Evolutionary conservation across 257 asterid genomes (phyloP), one percentile per base, ranked within the genome.

Genomic region (Ilex asprella): DNA sequence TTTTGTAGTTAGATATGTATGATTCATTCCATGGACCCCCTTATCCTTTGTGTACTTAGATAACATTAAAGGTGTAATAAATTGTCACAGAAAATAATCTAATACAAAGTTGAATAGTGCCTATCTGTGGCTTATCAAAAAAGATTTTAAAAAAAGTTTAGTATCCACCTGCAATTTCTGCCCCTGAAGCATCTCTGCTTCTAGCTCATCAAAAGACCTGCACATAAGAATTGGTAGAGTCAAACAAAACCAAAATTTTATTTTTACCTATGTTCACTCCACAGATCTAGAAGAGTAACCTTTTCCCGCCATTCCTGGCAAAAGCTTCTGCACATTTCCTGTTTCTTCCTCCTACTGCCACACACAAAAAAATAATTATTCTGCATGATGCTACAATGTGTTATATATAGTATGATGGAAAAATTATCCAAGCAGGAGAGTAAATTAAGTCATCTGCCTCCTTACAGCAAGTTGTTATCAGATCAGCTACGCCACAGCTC

Each of bases 401-500:
- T 11, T 46, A 10, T 10, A 2, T 16, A 21, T 31, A 21, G 27
- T 21, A 21, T 1, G 46, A 39, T 12, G 12, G 11, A 31, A 14
- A 12, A 31, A 50, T 9, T 10, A 54, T 12, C 31, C 41, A 64
- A 44, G 16, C 39, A 44, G 30, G 57, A 29, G 10, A 8, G 53
- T 29, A 56, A 44, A 31, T 30, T 58, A 63, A 30, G 21, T 2
- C 29, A n/a, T 55, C 64, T 32, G 62, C 30, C 46, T 47, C 67
- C 97, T 85, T 78, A 90, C 97, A 82, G 89, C 96, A 87, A 39
- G 97, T 87, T 59, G 97, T 90, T 63, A 90, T 87, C 39, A 90
- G 78, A 81, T 90, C 97, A 39, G 97, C 97, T 50, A 90, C 87
- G 21, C 96, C 97, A 62, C 97, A 90, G 84, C 97, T 90, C 82